These are phyloP conservation scores for Furcasterigmium sp. DNA, from an alignment of 2,329 filamentous ascomycete genomes.

Conservation along the genomic window DNA sequence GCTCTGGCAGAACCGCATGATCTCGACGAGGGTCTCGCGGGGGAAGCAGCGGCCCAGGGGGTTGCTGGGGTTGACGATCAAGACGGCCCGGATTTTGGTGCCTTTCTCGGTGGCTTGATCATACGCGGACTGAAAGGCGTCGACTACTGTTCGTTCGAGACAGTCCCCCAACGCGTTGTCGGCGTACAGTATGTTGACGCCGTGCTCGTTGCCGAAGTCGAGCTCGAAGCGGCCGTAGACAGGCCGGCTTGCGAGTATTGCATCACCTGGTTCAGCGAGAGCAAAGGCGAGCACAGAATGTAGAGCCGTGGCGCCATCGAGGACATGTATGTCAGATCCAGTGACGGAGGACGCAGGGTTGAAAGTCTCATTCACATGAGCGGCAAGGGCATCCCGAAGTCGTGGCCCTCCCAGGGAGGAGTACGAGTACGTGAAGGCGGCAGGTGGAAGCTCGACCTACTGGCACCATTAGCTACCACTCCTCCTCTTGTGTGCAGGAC, in stretches of 20 bases:
- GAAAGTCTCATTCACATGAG: conserved; percentile 32
- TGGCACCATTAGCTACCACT: not conserved
- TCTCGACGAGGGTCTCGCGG: conserved; percentile 29
- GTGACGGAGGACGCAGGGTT: conserved; percentile 20
- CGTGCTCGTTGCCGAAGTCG: conserved; percentile 36
- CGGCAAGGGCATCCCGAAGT: conserved; percentile 25
- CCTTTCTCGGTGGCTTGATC: conserved; percentile 26
- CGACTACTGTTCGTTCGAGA: conserved; percentile 37
- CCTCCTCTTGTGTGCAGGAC: not conserved
- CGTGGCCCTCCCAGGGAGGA: conserved; percentile 26
- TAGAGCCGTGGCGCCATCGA: conserved; percentile 29
- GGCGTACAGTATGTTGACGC: conserved; percentile 36
- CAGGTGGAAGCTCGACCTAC: conserved; percentile 1
- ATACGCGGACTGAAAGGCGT: conserved; percentile 38
- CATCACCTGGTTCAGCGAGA: conserved; percentile 30
- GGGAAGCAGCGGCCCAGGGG: conserved; percentile 44
- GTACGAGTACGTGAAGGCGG: conserved; percentile 30
- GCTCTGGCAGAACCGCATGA: conserved; percentile 44
- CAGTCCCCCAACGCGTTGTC: conserved; percentile 34
- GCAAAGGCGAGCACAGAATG: conserved; percentile 34
- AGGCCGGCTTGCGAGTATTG: conserved; percentile 31
- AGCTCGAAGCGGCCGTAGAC: conserved; percentile 44
- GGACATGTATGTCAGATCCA: conserved; percentile 24
- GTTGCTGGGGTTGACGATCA: conserved; percentile 50
- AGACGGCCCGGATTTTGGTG: conserved; percentile 35